Evolutionary conservation across 1,284 basidiomycete species (phyloP), one percentile per base, ranked within the genome.

Genomic region (Taiwanofungus camphoratus): DNA sequence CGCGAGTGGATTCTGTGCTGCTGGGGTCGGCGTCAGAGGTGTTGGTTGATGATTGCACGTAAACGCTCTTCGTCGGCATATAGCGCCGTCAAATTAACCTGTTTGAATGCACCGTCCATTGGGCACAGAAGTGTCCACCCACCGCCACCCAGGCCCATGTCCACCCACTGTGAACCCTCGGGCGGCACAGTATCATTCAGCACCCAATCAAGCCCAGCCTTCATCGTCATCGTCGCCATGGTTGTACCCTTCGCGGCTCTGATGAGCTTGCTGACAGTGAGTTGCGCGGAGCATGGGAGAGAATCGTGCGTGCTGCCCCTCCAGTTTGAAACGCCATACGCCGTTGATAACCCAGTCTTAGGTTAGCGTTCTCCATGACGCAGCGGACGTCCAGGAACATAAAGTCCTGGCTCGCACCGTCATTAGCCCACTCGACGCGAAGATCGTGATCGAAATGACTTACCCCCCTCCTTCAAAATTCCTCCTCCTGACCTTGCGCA

Each of bases 121-220:
- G 96, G 96, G 52, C 88, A 90, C 4, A 99, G 73, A 1, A 99
- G 62, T 1, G 90, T 93, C 87, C 86, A 87, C 49, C 88, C 71
- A 36, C 69, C 62, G 49, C 73, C 67, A 22, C 64, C 60, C 18
- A 74, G 55, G 22, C 69, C 74, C 34, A 65, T 59, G 18, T 79
- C 70, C 7, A 72, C 73, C 77, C 78, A 83, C 6, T 65, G 62
- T 47, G 79, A 74, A 56, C 73, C 73, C 58, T 81, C 69, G 0
- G 82, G 83, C 6, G 89, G 88, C 7, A 74, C 66, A 7, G 85
- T 87, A 5, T 92, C 92, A 53, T 96, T 86, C 42, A 97, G 68
- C 15, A 97, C 69, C 90, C 92, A 96, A 23, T 84, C 87, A 50
- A 97, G 76, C 8, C 91, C 90, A 0, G 87, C 89, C 52, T 84